Base-by-base conservation (phyloP, 2,329 filamentous ascomycete genomes). In the Tolypocladium pustulatum region DNA sequence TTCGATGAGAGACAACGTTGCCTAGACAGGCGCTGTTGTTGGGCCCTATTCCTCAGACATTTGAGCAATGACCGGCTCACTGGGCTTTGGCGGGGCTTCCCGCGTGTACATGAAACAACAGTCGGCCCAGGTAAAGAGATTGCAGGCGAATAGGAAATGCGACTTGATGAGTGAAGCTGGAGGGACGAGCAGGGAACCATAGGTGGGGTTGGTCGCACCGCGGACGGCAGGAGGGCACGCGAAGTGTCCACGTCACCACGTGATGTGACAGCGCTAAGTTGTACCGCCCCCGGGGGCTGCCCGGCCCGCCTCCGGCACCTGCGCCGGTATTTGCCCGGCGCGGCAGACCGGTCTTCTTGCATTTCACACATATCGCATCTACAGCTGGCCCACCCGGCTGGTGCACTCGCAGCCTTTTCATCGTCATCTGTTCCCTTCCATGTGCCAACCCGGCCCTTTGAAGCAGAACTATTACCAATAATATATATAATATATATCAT, bases 201-300 rank as follows among this genome's bases (percentile, higher is more conserved):
- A n/a, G 49, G 30, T 34, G 49, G 49, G 49, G 49, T 34, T 34
- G 30, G 30, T 34, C 27, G 17, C 46, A 32, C 8, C 43, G 25
- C 20, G 41, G 13, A 41, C 13, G 17, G 25, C 43, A 30, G 25
- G 25, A 30, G 17, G 49, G 32, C 36, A 53, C 55, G 55, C 55
- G 43, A 51, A 55, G 60, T 54, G 56, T n/a, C 57, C 60, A 61
- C 61, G 56, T 7, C 6, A 25, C 46, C 61, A 63, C 61, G 60
- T 63, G 61, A 62, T 34, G 5, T 12, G 5, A 41, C 32, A 34
- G 32, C 32, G 32, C 32, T 5, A n/a, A n/a, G n/a, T n/a, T n/a
- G n/a, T n/a, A n/a, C n/a, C n/a, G n/a, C n/a, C n/a, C n/a, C n/a
- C n/a, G n/a, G n/a, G n/a, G n/a, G n/a, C n/a, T n/a, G n/a, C n/a